Base-by-base conservation (phyloP, 2,329 filamentous ascomycete species). In the Emergomyces pasteurianus region DNA sequence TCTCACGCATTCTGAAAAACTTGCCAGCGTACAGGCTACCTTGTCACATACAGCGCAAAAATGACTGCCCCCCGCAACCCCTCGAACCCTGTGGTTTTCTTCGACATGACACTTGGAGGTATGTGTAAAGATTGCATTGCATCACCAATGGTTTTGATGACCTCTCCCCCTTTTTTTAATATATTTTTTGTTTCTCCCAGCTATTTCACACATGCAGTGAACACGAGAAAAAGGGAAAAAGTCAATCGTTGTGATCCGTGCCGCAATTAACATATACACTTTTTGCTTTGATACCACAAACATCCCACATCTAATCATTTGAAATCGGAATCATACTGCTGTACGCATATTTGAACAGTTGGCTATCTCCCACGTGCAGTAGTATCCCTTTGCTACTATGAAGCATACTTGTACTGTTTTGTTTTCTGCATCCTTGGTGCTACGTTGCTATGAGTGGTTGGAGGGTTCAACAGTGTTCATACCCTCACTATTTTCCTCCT, bases 41-140 rank as follows among this genome's bases (percentile, higher is more conserved):
- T 8, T 8, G 10, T 36, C 34, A 36, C 6, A 36, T 43, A 42
- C 42, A n/a, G 4, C 42, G n/a, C 5, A 31, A 52, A 16, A 28
- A 58, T 58, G 57, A 40, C 43, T 6, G 57, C 57, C 21, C 58
- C 47, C 23, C 58, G 58, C 46, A 65, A 65, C 61, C 18, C 63
- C 16, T 31, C 66, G 18, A 76, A 79, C 61, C 78, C 78, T 14
- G 69, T 80, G 43, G 77, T 79, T n/a, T 80, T 80, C 65, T 79
- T 80, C 61, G 78, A 80, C 65, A 66, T 80, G 36, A 71, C 76
- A 58, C 70, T 80, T 34, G 77, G 74, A 68, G 78, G 78, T 79
- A 72, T 69, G 72, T 65, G 28, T 16, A 52, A 31, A 34, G 26
- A 52, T 31, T n/a, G 8, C 43, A 28, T 34, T 10, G 49, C 26